A percentile compares a stretch with the other conserved stretches of the same genome.
These are phyloP conservation scores for Cercophora samala DNA, from an alignment of 495 filamentous ascomycete genomes.

Conservation along the genomic window DNA sequence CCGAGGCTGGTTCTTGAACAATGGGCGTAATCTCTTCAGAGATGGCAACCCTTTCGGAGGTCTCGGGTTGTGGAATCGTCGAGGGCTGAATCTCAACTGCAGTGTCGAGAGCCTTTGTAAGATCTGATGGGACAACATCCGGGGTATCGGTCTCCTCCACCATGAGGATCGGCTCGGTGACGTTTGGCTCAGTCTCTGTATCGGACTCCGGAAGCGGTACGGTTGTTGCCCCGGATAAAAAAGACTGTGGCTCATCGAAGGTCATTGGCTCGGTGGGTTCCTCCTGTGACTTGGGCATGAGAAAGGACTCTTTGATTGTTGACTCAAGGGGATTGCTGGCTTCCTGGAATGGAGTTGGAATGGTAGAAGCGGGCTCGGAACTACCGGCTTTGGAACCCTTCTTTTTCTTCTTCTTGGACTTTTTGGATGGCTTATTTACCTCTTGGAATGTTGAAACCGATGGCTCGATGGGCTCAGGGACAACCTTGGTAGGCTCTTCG, in stretches of 20 bases:
- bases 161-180: background rate
- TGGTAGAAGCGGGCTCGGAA: constrained; percentile 20
- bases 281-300: background rate
- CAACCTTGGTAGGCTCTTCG: background rate
- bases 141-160: background rate
- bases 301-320: constrained; percentile 8
- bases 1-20: background rate
- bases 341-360: constrained; percentile 19
- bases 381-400: constrained; percentile 23
- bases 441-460: constrained; percentile 2
- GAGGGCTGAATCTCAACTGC: background rate
- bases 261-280: background rate
- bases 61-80: background rate
- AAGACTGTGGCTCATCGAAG: background rate
- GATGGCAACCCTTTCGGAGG: background rate
- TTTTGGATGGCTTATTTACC: constrained; percentile 21
- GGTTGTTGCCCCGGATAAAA: background rate
- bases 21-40: background rate
- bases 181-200: background rate
- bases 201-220: constrained; percentile 5
- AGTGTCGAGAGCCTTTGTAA: background rate
- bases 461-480: constrained; percentile 4
- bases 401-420: constrained; percentile 30
- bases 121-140: background rate
- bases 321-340: constrained; percentile 10